Conservation (phyloP, 2,329 filamentous ascomycete genomes). For the Beauveria scarabaeidicola region DNA sequence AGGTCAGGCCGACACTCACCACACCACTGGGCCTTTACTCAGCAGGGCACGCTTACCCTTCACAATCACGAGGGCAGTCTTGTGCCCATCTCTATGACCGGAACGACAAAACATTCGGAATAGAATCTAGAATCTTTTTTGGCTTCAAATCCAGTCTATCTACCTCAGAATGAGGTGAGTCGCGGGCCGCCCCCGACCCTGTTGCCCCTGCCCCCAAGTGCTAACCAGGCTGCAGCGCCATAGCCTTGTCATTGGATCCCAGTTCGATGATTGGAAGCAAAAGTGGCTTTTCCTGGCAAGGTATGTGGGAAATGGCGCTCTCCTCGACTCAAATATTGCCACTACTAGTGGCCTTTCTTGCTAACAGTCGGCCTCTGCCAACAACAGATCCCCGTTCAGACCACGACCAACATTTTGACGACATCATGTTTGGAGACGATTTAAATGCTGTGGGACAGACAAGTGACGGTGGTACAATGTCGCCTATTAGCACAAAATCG, state of each 20-base stretch:
- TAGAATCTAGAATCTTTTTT: background rate
- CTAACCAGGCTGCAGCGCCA: conserved; percentile 9
- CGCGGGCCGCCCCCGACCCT: background rate
- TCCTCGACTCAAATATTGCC: background rate
- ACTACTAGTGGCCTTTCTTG: background rate
- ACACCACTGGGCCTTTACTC: background rate
- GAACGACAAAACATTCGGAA: background rate
- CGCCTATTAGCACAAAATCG: conserved; percentile 29
- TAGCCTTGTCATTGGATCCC: conserved; percentile 10
- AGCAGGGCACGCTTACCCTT: background rate
- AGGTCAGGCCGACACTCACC: background rate
- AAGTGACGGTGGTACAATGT: conserved; percentile 1
- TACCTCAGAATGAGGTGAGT: conserved; percentile 5
- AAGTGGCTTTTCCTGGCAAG: conserved; percentile 9
- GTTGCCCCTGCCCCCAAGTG: background rate
- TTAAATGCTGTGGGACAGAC: background rate
- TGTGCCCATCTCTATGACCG: background rate
- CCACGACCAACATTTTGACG: background rate
- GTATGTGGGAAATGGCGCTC: conserved; percentile 9
- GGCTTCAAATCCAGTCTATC: background rate
- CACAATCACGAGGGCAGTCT: background rate
- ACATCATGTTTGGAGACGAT: conserved; percentile 5
- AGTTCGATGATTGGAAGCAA: conserved; percentile 9
- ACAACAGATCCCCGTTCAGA: conserved; percentile 1
- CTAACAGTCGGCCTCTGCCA: background rate